Base-by-base conservation (phyloP, 345 rosid species). In the Camelina hispida region DNA sequence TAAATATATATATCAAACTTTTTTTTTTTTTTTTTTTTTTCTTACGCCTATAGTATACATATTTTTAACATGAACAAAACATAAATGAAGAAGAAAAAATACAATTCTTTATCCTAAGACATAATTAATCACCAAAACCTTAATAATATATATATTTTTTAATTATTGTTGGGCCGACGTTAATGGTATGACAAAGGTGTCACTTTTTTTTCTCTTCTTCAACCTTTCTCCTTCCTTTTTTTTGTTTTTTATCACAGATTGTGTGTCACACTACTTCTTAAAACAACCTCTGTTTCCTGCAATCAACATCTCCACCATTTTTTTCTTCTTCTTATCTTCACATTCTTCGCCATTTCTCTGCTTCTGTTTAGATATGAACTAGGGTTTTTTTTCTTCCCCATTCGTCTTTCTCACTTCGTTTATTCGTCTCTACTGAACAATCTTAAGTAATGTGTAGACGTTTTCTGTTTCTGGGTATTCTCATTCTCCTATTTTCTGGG, bases 401-500 rank as follows among this genome's bases (percentile, higher is more conserved):
- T 46, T 69, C 46, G 12, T 30, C 74, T 47, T 70, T 10, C 66
- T 50, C 60, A 35, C 20, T 35, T 28, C 5, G 8, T 30, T 20
- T 34, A 18, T 13, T 71, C 65, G 62, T 72, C 40, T 65, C 43
- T 78, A 40, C 47, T 40, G 54, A 12, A 25, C 52, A n/a, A 28
- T 55, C 17, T 37, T 32, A 35, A 57, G 73, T 58, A 73, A 87
- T 77, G 91, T 85, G 82, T 71, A 89, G 72, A 74, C 73, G 80
- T 76, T 76, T 77, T 79, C 56, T 82, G 79, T 69, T 84, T 71
- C 79, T 81, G 79, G 79, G 81, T 68, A 28, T 87, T 61, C 32
- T 74, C 48, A 37, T 91, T 78, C 52, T 87, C 60, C 75, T 90
- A 34, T 54, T 91, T 55, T 74, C 85, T 55, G 89, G 84, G 14